phyloP scores from a whole-genome alignment of 106 monocot species.

The Dendrobium officinale region DNA sequence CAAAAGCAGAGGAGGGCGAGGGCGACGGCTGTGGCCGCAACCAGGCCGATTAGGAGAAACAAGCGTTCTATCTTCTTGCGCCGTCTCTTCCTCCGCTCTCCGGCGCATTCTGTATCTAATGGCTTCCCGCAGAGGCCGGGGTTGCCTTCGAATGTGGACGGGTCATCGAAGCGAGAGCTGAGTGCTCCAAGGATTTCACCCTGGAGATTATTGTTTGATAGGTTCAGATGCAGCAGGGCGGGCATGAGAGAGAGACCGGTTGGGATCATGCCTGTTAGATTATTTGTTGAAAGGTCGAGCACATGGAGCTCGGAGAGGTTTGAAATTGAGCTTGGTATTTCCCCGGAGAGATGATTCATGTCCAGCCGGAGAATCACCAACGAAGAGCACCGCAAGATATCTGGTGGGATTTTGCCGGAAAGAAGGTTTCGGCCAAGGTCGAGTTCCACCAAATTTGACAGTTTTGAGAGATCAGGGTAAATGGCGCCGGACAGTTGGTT shows the following conservation, averaged over 20 bases:
- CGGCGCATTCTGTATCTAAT: conserved; percentile 35
- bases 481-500: conserved; percentile 40
- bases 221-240: conserved; percentile 37
- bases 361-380: conserved; percentile 31
- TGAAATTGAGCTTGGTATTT: conserved; percentile 16
- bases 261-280: conserved; percentile 56
- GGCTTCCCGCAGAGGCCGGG: conserved; percentile 66
- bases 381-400: conserved; percentile 16
- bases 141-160: conserved; percentile 43
- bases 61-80: conserved; percentile 18
- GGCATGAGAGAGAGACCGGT: conserved; percentile 29
- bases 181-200: conserved; percentile 59
- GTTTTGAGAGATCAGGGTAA: conserved; percentile 31
- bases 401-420: conserved; percentile 32
- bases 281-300: conserved; percentile 48
- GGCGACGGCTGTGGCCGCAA: conserved; percentile 21
- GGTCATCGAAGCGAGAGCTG: conserved; percentile 41
- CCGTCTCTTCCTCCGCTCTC: conserved; percentile 6
- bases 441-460: conserved; percentile 39
- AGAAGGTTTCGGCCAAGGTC: conserved; percentile 54
- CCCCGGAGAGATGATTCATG: conserved; percentile 40
- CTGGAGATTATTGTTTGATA: conserved; percentile 56
- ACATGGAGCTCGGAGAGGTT: conserved; percentile 30
- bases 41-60: conserved; percentile 36
- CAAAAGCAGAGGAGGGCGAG: conserved; percentile 47